phyloP scores from a whole-genome alignment of 2,329 filamentous ascomycete genomes.

The Talaromyces sp. region DNA sequence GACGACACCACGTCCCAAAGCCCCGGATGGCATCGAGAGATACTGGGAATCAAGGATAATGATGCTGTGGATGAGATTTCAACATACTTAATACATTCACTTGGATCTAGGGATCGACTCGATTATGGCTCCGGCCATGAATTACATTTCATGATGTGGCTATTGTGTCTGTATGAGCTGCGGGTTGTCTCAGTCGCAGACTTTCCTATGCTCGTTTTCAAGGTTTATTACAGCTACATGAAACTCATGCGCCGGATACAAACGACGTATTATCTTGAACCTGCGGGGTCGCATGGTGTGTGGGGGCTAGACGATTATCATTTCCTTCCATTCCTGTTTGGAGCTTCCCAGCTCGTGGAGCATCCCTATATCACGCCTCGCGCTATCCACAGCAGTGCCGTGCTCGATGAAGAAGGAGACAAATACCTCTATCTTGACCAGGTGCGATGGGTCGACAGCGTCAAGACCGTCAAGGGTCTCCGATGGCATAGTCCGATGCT shows the following conservation, averaged over 20 bases:
- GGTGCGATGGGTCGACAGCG: constrained; percentile 88
- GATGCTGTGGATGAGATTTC: constrained; percentile 66
- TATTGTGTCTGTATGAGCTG: constrained; percentile 87
- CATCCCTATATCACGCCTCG: constrained; percentile 76
- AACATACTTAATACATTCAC: constrained; percentile 75
- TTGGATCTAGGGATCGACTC: constrained; percentile 81
- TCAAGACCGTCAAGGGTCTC: constrained; percentile 91
- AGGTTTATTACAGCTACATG: constrained; percentile 79
- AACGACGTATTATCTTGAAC: constrained; percentile 91
- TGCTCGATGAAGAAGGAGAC: constrained; percentile 76
- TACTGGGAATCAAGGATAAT: constrained; percentile 36
- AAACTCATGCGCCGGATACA: constrained; percentile 83
- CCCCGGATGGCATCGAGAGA: constrained; percentile 40
- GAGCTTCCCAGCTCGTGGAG: constrained; percentile 80
- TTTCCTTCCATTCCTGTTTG: constrained; percentile 92
- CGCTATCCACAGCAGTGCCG: constrained; percentile 81
- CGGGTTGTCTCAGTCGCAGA: constrained; percentile 59
- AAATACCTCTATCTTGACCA: constrained; percentile 92
- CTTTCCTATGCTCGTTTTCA: constrained; percentile 70
- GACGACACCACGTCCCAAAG: constrained; percentile 46
- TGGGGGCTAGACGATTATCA: constrained; percentile 98
- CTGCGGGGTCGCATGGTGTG: constrained; percentile 92
- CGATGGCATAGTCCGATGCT: constrained; percentile 98
- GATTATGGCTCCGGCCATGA: constrained; percentile 98
- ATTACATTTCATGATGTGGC: constrained; percentile 94